These are phyloP conservation scores for Ogataea methanolica DNA, from an alignment of 805 yeast genomes.

Conservation along the genomic window DNA sequence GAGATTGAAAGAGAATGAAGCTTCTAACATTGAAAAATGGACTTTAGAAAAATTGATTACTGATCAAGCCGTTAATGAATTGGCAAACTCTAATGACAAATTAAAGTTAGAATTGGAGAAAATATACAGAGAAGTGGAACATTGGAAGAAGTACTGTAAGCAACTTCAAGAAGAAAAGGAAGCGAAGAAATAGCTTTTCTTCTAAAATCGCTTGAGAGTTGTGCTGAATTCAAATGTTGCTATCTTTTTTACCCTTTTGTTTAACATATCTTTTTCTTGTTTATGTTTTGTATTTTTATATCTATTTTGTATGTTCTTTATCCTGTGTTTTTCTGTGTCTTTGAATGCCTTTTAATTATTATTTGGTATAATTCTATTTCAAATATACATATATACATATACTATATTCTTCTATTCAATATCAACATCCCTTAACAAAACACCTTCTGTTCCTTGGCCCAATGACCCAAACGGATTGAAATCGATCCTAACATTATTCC, in stretches of 20 bases:
- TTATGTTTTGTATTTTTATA: background rate
- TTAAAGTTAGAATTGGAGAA: conserved; percentile 83
- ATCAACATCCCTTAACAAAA: conserved; percentile 55
- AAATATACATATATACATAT: background rate
- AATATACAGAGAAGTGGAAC: conserved; percentile 89
- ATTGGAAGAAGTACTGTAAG: conserved; percentile 54
- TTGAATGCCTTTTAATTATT: background rate
- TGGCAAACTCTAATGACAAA: conserved; percentile 80
- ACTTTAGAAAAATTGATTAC: conserved; percentile 87
- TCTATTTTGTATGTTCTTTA: background rate
- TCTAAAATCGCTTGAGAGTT: background rate
- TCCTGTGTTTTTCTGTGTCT: background rate
- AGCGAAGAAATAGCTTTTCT: conserved; percentile 4
- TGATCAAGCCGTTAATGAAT: conserved; percentile 86
- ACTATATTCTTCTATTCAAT: conserved; percentile 15
- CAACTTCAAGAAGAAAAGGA: conserved; percentile 13
- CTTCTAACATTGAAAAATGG: conserved; percentile 88
- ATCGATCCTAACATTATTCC: conserved; percentile 29
- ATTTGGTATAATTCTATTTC: background rate
- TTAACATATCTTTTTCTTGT: background rate
- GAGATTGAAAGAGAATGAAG: conserved; percentile 85
- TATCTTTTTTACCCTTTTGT: background rate
- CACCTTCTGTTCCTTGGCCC: conserved; percentile 63
- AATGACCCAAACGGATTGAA: conserved; percentile 52
- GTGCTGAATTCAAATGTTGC: too few species aligned